These are phyloP conservation scores for Hypericum perforatum DNA, from an alignment of 345 rosid species.

Conservation along the genomic window DNA sequence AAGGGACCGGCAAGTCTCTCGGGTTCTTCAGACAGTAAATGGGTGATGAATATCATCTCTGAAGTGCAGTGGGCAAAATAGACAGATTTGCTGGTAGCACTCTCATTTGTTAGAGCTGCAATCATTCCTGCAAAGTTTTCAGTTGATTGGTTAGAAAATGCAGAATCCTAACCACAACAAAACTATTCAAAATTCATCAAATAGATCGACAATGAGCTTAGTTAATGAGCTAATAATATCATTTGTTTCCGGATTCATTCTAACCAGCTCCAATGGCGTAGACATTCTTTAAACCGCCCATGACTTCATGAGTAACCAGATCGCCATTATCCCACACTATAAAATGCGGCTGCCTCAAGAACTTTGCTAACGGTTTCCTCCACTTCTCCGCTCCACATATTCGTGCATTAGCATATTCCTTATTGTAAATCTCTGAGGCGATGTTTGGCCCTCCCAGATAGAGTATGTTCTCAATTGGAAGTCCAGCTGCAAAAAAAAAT, in stretches of 20 bases:
- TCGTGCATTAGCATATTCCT: slow-evolving; percentile 95
- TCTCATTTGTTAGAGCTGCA: slow-evolving; percentile 85
- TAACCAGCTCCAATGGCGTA: slow-evolving; percentile 99
- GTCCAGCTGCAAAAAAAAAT: slow-evolving; percentile 49
- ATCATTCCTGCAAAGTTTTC: slow-evolving; percentile 60
- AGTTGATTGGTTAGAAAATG: not conserved
- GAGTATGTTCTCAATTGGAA: slow-evolving; percentile 61
- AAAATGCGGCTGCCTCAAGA: slow-evolving; percentile 83
- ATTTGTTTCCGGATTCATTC: not conserved
- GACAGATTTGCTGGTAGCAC: slow-evolving; percentile 96
- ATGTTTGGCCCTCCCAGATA: slow-evolving; percentile 99
- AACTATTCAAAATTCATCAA: not conserved
- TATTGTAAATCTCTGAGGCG: slow-evolving; percentile 89
- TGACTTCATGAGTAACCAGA: slow-evolving; percentile 96
- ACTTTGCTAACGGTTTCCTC: slow-evolving; percentile 86
- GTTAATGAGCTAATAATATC: too few relatives aligned
- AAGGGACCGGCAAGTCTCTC: slow-evolving; percentile 96
- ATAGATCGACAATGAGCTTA: not conserved
- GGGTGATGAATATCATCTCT: slow-evolving; percentile 97
- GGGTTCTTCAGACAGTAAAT: slow-evolving; percentile 85
- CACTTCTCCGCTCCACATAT: slow-evolving; percentile 91
- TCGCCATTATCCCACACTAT: slow-evolving; percentile 96
- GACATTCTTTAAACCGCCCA: slow-evolving; percentile 98
- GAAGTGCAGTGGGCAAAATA: slow-evolving; percentile 96
- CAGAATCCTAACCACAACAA: not conserved